phyloP scores from a whole-genome alignment of 192 early-diverging fungal genomes.

The Endogone sp. region DNA sequence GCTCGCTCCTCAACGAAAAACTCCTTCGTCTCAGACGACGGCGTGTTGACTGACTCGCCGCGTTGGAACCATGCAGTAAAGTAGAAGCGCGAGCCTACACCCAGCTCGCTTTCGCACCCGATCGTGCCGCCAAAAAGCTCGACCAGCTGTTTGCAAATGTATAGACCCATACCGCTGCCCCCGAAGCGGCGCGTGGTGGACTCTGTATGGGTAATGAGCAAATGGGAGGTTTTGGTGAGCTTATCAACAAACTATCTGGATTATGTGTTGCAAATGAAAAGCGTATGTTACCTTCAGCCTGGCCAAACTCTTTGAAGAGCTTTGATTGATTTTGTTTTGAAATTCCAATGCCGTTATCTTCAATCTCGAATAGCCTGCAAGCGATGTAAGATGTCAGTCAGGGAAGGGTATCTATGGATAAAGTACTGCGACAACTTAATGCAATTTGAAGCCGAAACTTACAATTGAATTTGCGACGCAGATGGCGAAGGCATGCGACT shows the following conservation, averaged over 20 bases:
- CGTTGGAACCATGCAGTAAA: constrained; percentile 21
- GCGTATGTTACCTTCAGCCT: constrained; percentile 49
- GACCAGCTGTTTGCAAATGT: constrained; percentile 49
- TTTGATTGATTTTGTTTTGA: constrained; percentile 32
- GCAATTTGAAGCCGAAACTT: no score
- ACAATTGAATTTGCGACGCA: background rate
- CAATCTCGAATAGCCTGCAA: constrained; percentile 23
- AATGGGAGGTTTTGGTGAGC: no score
- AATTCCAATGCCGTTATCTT: constrained; percentile 49
- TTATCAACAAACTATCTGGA: no score
- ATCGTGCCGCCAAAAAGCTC: constrained; percentile 51
- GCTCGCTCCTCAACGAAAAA: constrained; percentile 11
- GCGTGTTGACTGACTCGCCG: background rate
- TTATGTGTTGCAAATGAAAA: no score
- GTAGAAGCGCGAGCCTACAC: constrained; percentile 35
- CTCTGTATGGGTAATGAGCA: no score
- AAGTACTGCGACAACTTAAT: no score
- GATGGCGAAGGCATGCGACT: background rate
- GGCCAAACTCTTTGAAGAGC: constrained; percentile 52
- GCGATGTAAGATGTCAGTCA: background rate
- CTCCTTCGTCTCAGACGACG: constrained; percentile 9
- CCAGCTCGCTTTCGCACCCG: constrained; percentile 24
- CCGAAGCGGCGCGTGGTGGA: constrained; percentile 53
- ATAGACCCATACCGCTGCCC: constrained; percentile 56
- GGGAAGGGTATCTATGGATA: no score